A percentile compares a stretch with the other conserved stretches of the same genome.
Evolutionary conservation across 768 basidiomycete species (phyloP).

Genomic region (Rhodotorula kratochvilovae): DNA sequence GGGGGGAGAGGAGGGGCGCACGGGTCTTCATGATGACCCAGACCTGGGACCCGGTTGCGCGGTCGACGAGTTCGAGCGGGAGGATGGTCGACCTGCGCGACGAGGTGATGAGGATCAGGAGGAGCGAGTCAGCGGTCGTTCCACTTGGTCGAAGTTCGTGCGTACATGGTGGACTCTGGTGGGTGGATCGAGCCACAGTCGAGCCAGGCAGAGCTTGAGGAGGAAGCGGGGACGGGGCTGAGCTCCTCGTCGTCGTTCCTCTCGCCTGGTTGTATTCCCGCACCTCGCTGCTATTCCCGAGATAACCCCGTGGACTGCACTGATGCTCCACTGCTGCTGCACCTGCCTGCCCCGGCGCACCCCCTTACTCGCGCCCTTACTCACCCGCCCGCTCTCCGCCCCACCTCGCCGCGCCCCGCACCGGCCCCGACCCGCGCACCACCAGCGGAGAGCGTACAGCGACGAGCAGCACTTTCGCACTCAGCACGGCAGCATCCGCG

Average conservation of each 20-base stretch:
- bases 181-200: too few relatives aligned
- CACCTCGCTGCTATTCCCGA: too few relatives aligned
- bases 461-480: constrained; percentile 28
- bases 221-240: too few relatives aligned
- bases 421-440: neutral
- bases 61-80: constrained; percentile 75
- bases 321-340: constrained; percentile 18
- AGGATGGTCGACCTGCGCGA: constrained; percentile 31
- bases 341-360: neutral
- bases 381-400: neutral
- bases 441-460: neutral
- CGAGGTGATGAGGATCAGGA: neutral
- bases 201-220: too few relatives aligned
- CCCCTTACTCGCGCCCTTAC: neutral
- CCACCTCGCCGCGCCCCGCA: neutral
- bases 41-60: constrained; percentile 92
- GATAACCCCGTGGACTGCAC: too few relatives aligned
- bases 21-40: constrained; percentile 91
- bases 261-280: too few relatives aligned
- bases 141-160: neutral
- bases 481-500: constrained; percentile 22
- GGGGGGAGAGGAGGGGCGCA: neutral
- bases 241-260: too few relatives aligned
- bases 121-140: neutral
- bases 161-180: neutral